These are phyloP conservation scores for Calocera viscosa DNA, from an alignment of 768 basidiomycete species.

Conservation along the genomic window DNA sequence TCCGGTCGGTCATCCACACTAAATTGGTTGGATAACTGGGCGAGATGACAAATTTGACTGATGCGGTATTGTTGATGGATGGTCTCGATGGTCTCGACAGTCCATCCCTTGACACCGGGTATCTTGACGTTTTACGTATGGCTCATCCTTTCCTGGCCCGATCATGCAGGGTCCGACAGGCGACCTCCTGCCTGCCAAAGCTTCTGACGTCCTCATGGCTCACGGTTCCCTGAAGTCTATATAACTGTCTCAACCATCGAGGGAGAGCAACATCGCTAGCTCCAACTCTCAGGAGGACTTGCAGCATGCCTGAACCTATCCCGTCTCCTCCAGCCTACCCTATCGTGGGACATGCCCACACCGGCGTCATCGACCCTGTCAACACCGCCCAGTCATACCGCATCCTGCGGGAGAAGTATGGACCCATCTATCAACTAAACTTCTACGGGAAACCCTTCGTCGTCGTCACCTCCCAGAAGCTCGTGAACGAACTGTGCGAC, in stretches of 20 bases:
- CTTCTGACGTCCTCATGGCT: no score
- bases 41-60: no score
- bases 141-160: no score
- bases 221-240: no score
- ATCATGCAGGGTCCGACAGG: no score
- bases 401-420: slow-evolving; percentile 24
- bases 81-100: no score
- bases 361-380: not conserved
- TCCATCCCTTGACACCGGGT: no score
- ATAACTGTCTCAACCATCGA: not conserved
- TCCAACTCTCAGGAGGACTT: not conserved
- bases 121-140: no score
- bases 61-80: no score
- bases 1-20: no score
- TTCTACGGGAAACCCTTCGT: slow-evolving; percentile 27
- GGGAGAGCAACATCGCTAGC: not conserved
- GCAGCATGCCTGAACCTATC: not conserved
- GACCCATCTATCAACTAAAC: slow-evolving; percentile 34
- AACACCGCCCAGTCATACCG: not conserved
- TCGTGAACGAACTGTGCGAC: slow-evolving; percentile 34
- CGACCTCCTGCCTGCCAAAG: no score
- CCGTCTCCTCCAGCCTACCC: not conserved
- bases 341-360: not conserved
- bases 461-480: slow-evolving; percentile 28
- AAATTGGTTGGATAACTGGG: no score